Evolutionary conservation across 495 filamentous ascomycete genomes (phyloP).

Genomic region (Elaphomyces granulatus): DNA sequence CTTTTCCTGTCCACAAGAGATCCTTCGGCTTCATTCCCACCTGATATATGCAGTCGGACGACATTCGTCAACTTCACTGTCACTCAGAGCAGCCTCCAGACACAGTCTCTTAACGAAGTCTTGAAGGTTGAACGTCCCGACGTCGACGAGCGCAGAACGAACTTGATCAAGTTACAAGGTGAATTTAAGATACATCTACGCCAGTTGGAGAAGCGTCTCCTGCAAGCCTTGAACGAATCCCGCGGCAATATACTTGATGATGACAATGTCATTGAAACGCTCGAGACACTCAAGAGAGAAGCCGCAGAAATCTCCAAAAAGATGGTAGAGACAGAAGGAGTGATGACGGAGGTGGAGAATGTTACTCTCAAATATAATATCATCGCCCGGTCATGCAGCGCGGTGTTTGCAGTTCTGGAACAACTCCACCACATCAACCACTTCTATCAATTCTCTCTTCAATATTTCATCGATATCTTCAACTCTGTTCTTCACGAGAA

Average conservation of each 20-base stretch:
- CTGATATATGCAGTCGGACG: slow-evolving; percentile 93
- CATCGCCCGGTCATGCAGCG: slow-evolving; percentile 87
- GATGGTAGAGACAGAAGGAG: slow-evolving; percentile 90
- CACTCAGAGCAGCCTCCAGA: slow-evolving; percentile 95
- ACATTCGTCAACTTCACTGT: slow-evolving; percentile 99
- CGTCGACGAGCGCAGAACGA: slow-evolving; percentile 91
- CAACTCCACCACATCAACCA: slow-evolving; percentile 97
- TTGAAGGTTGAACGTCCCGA: slow-evolving; percentile 94
- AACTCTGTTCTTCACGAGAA: slow-evolving; percentile 77
- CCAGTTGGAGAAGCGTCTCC: slow-evolving; percentile 84
- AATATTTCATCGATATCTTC: slow-evolving; percentile 97
- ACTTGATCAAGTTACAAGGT: slow-evolving; percentile 94
- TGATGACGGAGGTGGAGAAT: slow-evolving; percentile 93
- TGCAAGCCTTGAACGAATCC: slow-evolving; percentile 94
- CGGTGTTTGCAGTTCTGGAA: slow-evolving; percentile 90
- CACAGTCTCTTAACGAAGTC: slow-evolving; percentile 91
- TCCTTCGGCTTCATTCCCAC: slow-evolving; percentile 91
- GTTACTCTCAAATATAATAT: slow-evolving; percentile 88
- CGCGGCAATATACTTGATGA: slow-evolving; percentile 97
- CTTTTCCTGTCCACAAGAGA: slow-evolving; percentile 91
- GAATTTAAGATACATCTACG: slow-evolving; percentile 96
- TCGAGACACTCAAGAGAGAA: slow-evolving; percentile 96
- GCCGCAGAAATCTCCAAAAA: slow-evolving; percentile 90
- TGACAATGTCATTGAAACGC: slow-evolving; percentile 92
- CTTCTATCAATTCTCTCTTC: slow-evolving; percentile 98